Evolutionary conservation across 2,329 filamentous ascomycete species (phyloP), one percentile per base, ranked within the genome.

Genomic region (Pyrenophora seminiperda): DNA sequence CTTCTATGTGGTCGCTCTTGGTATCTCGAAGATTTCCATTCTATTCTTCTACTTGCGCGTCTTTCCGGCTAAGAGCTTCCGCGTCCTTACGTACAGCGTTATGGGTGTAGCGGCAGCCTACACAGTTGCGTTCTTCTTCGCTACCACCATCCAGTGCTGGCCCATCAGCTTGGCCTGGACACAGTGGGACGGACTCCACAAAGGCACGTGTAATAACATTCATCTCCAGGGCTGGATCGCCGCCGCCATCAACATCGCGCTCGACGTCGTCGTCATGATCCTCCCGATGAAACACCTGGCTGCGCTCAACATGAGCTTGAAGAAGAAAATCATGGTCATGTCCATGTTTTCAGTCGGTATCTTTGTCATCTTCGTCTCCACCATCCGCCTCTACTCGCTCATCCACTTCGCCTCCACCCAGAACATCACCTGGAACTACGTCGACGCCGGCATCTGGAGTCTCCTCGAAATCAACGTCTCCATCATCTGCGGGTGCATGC

Each of bases 141-240:
- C 80, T 22, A 68, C 78, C 32, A 68, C 77, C 4, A 74, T 81
- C 41, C 78, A 82, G 63, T 83, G 81, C 59, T 63, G 59, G 11
- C 81, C 81, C 2, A 68, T 81, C 9, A 67, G 67, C 3, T 73
- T 72, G 45, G 81, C 80, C 64, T 83, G 81, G 81, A 60, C 48
- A 1, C 61, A 67, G 40, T 68, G 62, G 70, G 65, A 64, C 39
- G 52, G 56, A 22, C 55, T 59, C 13, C 51, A 68, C 38, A 4
- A 49, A 14, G 70, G 67, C 11, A 53, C 19, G 10, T 74, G 71
- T 54, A 69, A 67, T 56, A 39, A 73, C 41, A 64, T 72, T 31
- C 61, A 73, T 33, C 47, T 67, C 0, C 68, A 71, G 48, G 62
- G 59, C 3, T 73, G 62, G 60, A 54, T 65, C 18, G 54, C 52